phyloP scores from a whole-genome alignment of 257 asterid species.

The Solanum virginianum region DNA sequence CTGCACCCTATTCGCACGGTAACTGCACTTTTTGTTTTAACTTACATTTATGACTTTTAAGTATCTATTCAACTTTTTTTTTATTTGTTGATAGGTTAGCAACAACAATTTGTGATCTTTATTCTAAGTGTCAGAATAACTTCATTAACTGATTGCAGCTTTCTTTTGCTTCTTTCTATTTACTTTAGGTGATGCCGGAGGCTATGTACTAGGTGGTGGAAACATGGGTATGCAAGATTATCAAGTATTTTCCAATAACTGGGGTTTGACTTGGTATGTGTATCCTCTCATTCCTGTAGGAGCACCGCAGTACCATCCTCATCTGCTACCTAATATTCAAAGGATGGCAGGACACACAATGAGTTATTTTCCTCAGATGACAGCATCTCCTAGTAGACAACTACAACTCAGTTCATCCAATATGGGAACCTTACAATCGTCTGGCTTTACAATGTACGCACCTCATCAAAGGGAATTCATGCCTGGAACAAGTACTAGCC shows the following conservation, averaged over 20 bases:
- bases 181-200: constrained; percentile 26
- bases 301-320: constrained; percentile 22
- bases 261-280: constrained; percentile 29
- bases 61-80: background rate
- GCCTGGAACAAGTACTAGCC: constrained; percentile 30
- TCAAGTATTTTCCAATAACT: constrained; percentile 20
- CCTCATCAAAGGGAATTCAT: constrained; percentile 54
- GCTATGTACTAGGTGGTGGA: constrained; percentile 22
- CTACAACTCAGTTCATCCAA: constrained; percentile 19
- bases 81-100: background rate
- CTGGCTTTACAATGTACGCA: constrained; percentile 35
- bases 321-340: constrained; percentile 37
- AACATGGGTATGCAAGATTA: constrained; percentile 38
- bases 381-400: constrained; percentile 31
- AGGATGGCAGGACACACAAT: constrained; percentile 33
- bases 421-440: constrained; percentile 39
- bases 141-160: background rate
- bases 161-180: background rate
- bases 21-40: constrained; percentile 4
- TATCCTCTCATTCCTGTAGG: constrained; percentile 38
- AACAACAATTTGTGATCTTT: background rate
- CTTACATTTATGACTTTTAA: background rate
- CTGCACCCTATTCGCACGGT: constrained; percentile 35
- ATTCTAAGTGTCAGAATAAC: background rate
- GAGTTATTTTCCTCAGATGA: constrained; percentile 34